Conservation (phyloP, 305 asterid genomes). For the Nicotiana rustica region DNA sequence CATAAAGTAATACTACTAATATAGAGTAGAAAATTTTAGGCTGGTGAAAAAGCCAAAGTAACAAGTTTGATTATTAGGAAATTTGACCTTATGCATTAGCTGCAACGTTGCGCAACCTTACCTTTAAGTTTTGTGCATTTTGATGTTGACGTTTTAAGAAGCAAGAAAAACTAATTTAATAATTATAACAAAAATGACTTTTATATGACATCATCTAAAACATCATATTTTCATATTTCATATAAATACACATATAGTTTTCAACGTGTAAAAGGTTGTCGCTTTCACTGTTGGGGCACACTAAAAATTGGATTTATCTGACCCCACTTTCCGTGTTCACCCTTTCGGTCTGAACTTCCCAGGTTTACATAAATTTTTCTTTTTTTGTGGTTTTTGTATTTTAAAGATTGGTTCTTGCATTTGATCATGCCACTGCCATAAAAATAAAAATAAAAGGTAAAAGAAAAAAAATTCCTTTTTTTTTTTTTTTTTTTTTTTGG, state of each 20-base stretch:
- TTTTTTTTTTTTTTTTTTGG: neutral
- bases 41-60: neutral
- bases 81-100: slow-evolving; percentile 16
- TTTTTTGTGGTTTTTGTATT: neutral
- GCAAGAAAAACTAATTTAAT: neutral
- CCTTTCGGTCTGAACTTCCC: neutral
- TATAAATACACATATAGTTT: neutral
- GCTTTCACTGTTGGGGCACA: slow-evolving; percentile 35
- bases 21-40: too few species aligned
- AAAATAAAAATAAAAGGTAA: neutral
- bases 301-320: slow-evolving; percentile 35
- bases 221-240: neutral
- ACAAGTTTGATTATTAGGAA: neutral
- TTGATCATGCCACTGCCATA: neutral
- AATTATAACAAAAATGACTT: neutral
- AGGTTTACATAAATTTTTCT: neutral
- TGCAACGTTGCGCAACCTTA: slow-evolving; percentile 37
- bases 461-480: neutral
- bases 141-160: slow-evolving; percentile 21
- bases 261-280: slow-evolving; percentile 4
- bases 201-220: neutral
- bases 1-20: too few species aligned
- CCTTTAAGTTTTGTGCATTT: neutral
- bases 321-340: slow-evolving; percentile 46
- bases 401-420: slow-evolving; percentile 32